Percentiles rank a stretch among this genome's conserved stretches.
These are phyloP conservation scores for Talaromyces marneffei DNA, from an alignment of 2,329 filamentous ascomycete genomes.

Conservation along the genomic window DNA sequence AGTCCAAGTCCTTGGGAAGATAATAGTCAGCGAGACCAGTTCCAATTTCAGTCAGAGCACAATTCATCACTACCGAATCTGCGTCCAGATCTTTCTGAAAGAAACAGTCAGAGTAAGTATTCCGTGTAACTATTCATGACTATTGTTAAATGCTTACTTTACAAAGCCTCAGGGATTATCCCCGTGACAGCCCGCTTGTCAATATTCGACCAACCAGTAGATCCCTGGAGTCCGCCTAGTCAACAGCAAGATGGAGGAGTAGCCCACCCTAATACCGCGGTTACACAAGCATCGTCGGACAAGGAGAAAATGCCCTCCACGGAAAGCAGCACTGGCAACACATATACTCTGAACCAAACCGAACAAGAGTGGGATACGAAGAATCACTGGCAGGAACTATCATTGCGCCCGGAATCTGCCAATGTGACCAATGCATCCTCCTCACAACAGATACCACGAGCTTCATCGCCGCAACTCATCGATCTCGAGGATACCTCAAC, in stretches of 20 bases:
- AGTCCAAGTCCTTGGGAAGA: slow-evolving; percentile 16
- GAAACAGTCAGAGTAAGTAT: slow-evolving; percentile 30
- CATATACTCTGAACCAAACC: neutral
- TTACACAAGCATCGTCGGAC: neutral
- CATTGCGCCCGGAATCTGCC: neutral
- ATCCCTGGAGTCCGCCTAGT: slow-evolving; percentile 22
- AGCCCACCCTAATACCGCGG: neutral
- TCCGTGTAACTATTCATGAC: neutral
- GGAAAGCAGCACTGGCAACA: neutral
- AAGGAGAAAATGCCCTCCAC: neutral
- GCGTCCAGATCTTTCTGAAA: slow-evolving; percentile 22
- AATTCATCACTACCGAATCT: slow-evolving; percentile 20
- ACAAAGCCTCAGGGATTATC: slow-evolving; percentile 26
- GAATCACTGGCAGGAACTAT: slow-evolving; percentile 13
- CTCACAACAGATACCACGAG: neutral
- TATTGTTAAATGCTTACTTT: neutral
- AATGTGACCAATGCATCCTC: slow-evolving; percentile 1
- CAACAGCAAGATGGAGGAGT: neutral
- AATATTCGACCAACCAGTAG: slow-evolving; percentile 28
- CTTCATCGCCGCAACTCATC: slow-evolving; percentile 6
- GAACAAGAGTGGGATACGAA: slow-evolving; percentile 4
- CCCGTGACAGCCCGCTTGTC: slow-evolving; percentile 37
- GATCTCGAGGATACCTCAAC: slow-evolving; percentile 12
- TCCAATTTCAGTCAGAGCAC: slow-evolving; percentile 13
- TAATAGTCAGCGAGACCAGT: neutral